Conservation (phyloP, 192 early-diverging fungal genomes). For the Lobosporangium transversale region DNA sequence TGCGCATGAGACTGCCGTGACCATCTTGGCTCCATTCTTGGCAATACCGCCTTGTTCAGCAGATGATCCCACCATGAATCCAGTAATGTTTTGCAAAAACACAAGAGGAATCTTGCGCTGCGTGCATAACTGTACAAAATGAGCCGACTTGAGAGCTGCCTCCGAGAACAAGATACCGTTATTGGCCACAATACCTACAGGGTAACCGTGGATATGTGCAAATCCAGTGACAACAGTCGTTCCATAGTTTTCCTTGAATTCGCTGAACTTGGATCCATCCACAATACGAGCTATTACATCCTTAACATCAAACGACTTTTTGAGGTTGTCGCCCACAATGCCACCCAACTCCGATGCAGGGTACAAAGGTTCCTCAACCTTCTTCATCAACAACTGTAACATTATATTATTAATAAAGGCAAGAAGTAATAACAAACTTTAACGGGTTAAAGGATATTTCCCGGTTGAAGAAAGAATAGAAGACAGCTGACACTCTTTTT, state of each 20-base stretch:
- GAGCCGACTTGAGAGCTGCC: constrained; percentile 93
- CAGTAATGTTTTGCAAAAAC: constrained; percentile 97
- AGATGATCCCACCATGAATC: constrained; percentile 95
- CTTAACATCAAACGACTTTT: constrained; percentile 87
- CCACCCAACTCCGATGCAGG: constrained; percentile 86
- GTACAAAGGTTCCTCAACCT: constrained; percentile 84
- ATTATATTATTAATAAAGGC: not conserved
- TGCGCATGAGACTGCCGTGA: constrained; percentile 93
- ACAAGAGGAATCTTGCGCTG: constrained; percentile 90
- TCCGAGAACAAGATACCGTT: constrained; percentile 97
- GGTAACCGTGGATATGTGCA: constrained; percentile 88
- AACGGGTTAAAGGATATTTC: not conserved
- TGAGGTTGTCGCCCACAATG: constrained; percentile 92
- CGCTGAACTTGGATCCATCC: constrained; percentile 88
- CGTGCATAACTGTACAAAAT: constrained; percentile 92
- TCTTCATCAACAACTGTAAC: constrained; percentile 56
- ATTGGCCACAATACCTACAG: constrained; percentile 95
- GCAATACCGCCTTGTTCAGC: constrained; percentile 97
- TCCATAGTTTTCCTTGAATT: constrained; percentile 96
- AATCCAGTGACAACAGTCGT: constrained; percentile 92
- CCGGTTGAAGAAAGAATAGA: too few species aligned
- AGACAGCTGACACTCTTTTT: too few species aligned
- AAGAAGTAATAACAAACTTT: not conserved
- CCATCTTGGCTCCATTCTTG: constrained; percentile 97
- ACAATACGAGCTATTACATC: constrained; percentile 96